Percentiles rank a stretch among this genome's conserved stretches.
These are phyloP conservation scores for Colletotrichum cordylinicola DNA, from an alignment of 2,329 filamentous ascomycete genomes.

Conservation along the genomic window DNA sequence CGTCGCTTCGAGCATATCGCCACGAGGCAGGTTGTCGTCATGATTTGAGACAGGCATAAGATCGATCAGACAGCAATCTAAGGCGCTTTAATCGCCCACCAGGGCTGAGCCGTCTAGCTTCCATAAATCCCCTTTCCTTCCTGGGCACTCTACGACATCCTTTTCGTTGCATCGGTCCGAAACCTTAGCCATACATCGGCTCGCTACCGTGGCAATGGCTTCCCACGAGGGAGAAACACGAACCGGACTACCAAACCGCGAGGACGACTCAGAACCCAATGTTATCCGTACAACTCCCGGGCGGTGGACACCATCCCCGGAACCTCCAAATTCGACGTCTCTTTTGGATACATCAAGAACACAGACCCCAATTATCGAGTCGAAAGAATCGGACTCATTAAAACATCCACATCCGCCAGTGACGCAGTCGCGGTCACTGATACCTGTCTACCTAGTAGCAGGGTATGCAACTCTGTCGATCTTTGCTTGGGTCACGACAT, in stretches of 20 bases:
- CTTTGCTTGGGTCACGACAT: neutral
- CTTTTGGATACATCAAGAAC: neutral
- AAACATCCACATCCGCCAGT: fast-evolving
- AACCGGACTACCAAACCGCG: neutral
- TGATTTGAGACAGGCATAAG: neutral
- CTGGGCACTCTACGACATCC: fast-evolving
- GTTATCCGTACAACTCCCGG: neutral
- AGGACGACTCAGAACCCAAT: too few species aligned
- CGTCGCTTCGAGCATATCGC: neutral
- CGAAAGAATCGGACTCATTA: neutral
- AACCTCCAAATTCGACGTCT: neutral
- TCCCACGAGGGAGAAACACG: neutral
- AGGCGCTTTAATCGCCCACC: neutral
- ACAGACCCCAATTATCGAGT: neutral
- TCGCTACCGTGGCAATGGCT: fast-evolving
- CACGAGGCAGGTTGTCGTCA: neutral
- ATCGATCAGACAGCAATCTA: neutral
- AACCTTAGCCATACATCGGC: neutral
- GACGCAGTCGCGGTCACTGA: neutral
- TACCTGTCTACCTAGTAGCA: neutral
- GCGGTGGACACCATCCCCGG: neutral
- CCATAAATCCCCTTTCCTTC: neutral
- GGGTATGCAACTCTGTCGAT: neutral
- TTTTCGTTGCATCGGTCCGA: neutral
- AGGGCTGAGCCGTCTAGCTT: neutral